phyloP scores from a whole-genome alignment of 2,329 filamentous ascomycete species.

The Fusarium tanahbumbuense region DNA sequence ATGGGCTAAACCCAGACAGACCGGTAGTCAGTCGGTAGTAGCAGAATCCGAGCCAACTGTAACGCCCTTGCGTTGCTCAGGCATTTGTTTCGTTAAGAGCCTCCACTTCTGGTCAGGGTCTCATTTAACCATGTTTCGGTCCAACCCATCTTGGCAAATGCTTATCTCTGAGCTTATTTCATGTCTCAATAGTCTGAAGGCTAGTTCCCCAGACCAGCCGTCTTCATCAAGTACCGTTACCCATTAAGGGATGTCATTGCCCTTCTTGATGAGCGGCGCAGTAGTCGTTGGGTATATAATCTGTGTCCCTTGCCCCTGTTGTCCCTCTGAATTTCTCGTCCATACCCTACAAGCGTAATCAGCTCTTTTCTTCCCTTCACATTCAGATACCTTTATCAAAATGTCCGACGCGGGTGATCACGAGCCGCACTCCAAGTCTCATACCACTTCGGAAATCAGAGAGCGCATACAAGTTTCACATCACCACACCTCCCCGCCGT shows the following conservation, averaged over 20 bases:
- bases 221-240: no score
- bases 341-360: no score
- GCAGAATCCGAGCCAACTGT: no score
- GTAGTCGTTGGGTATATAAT: not conserved
- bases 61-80: not conserved
- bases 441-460: not conserved
- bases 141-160: conserved; percentile 10
- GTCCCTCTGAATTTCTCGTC: not conserved
- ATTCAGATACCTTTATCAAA: not conserved
- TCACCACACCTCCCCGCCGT: not conserved
- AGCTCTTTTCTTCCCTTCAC: not conserved
- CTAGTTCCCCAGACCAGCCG: not conserved
- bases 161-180: conserved; percentile 9
- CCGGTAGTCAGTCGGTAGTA: not conserved
- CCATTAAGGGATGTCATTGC: not conserved
- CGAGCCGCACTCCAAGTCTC: not conserved
- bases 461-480: not conserved
- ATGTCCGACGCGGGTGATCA: conserved; percentile 6
- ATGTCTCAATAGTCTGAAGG: not conserved
- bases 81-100: not conserved
- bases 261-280: not conserved
- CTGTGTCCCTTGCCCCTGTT: not conserved
- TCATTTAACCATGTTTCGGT: not conserved
- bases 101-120: not conserved
- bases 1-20: no score